Evolutionary conservation across 305 asterid species (phyloP), one percentile per base, ranked within the genome.

Genomic region (Fraxinus velutina): DNA sequence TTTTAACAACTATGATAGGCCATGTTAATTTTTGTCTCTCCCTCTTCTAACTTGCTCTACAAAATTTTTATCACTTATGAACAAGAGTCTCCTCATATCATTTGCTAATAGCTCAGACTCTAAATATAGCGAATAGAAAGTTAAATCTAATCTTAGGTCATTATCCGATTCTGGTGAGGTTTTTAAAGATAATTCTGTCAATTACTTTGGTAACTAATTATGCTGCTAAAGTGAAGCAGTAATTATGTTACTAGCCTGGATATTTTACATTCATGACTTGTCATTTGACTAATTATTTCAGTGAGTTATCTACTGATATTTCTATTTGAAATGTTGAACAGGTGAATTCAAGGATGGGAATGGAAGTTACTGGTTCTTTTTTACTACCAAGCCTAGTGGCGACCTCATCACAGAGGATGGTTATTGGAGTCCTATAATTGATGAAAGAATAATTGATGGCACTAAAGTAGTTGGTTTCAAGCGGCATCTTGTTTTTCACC

Each of bases 291-390:
- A 17, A 15, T 50, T 50, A 15, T 50, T 50, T 15, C 21, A 50
- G 21, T 15, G 19, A 21, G 5, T 62, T 22, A 8, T 62, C 36
- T 10, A 24, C 34, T 24, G 33, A 10, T 6, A n/a, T 64, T 64
- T 7, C 1, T 30, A n/a, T 10, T 3, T 42, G n/a, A 68, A 7
- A 15, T 76, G 4, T 39, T 21, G 1, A 29, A 68, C 57, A 83
- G 83, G 39, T 57, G 39, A 83, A 73, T 78, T 57, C 12, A 39
- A 15, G 37, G 50, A 73, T 30, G 77, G 79, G 2, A 9, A 17
- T 12, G 76, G 6, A 5, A 73, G 57, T 30, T 33, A 33, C 8
- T 83, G 83, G 86, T 39, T 62, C 57, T 83, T 78, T 30, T 83
- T 78, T 71, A 83, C 80, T 27, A 32, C 22, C 13, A 75, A 72